Evolutionary conservation across 306 rosid genomes (phyloP).

Genomic region (Arachis hypogaea): DNA sequence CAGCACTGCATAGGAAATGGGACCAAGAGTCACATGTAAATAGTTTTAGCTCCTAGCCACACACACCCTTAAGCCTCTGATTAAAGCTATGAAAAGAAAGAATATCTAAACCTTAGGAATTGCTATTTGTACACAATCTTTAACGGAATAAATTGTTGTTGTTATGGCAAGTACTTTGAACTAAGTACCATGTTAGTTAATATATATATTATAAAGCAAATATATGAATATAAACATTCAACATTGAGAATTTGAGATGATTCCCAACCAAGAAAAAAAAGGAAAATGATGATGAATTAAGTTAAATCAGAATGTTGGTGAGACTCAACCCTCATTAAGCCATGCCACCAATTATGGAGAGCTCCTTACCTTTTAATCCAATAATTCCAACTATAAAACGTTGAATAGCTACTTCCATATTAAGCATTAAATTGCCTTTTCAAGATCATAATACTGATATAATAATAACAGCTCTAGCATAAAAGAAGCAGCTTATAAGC

Average conservation of each 20-base stretch:
- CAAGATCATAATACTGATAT: not conserved
- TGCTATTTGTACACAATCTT: not conserved
- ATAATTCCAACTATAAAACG: not conserved
- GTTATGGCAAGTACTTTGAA: not conserved
- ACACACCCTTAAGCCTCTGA: not conserved
- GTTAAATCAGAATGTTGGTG: not conserved
- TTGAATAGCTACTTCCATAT: not conserved
- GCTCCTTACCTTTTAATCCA: not conserved
- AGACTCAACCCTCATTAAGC: not conserved
- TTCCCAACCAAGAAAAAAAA: too few relatives aligned
- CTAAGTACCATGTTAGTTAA: too few relatives aligned
- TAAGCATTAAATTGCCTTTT: not conserved
- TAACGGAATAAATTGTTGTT: too few relatives aligned
- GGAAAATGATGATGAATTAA: too few relatives aligned
- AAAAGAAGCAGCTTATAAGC: not conserved
- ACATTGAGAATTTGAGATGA: too few relatives aligned
- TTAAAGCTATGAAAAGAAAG: not conserved
- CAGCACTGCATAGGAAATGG: constrained; percentile 38
- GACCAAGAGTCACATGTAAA: constrained; percentile 16
- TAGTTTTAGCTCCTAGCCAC: not conserved
- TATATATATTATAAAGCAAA: too few relatives aligned
- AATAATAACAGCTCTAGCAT: not conserved
- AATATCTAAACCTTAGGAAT: not conserved
- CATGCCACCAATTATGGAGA: not conserved
- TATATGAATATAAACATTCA: too few relatives aligned